A percentile compares a stretch with the other conserved stretches of the same genome.
phyloP scores from a whole-genome alignment of 2,329 filamentous ascomycete genomes.

The Fusarium nelsonii region DNA sequence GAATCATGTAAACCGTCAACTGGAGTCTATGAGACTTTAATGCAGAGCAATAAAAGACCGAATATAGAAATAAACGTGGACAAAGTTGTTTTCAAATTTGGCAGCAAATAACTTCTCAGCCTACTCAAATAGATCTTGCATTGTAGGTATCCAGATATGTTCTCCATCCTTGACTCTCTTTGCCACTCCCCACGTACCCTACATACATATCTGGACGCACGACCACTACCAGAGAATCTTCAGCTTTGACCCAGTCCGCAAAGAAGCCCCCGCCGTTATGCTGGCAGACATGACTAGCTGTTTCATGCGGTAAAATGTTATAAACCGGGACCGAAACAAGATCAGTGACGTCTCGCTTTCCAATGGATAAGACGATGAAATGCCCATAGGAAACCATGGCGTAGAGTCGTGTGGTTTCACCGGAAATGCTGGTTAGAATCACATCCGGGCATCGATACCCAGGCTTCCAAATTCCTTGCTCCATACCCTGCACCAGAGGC shows the following conservation, averaged over 20 bases:
- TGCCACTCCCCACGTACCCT: slow-evolving; percentile 15
- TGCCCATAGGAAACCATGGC: slow-evolving; percentile 6
- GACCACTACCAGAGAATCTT: slow-evolving; percentile 4
- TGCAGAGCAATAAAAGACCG: no score
- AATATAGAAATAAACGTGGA: no score
- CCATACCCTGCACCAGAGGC: slow-evolving; percentile 16
- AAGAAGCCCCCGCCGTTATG: neutral
- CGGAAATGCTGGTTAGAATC: neutral
- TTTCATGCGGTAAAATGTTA: neutral
- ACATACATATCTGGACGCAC: slow-evolving; percentile 43
- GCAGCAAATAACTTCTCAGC: no score
- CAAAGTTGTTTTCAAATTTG: no score
- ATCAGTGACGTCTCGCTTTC: neutral
- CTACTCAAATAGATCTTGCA: neutral
- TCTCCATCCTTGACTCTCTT: slow-evolving; percentile 18
- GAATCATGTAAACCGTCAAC: no score
- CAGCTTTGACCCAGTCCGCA: slow-evolving; percentile 13
- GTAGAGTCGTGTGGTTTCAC: slow-evolving; percentile 11
- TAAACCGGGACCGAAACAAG: neutral
- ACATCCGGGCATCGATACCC: slow-evolving; percentile 37
- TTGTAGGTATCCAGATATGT: slow-evolving; percentile 14
- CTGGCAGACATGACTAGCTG: neutral
- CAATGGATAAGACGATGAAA: slow-evolving; percentile 9
- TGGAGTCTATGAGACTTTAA: no score
- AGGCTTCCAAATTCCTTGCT: slow-evolving; percentile 24